phyloP scores from a whole-genome alignment of 495 filamentous ascomycete genomes.

The Podospora conica region DNA sequence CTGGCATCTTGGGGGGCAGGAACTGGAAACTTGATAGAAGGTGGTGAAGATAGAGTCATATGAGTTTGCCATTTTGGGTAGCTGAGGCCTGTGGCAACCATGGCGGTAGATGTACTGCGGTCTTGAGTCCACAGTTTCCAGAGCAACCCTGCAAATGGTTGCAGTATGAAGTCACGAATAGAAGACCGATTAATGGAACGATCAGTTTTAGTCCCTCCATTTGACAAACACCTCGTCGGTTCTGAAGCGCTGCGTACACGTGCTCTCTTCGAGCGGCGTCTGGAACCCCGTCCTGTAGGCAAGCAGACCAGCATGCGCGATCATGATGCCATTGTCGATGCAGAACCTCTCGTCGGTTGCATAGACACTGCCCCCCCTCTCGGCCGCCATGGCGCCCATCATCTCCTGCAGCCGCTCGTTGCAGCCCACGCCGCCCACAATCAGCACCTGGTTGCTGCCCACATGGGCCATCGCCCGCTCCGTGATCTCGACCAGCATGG shows the following conservation, averaged over 20 bases:
- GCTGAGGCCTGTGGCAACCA: neutral
- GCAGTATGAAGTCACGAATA: neutral
- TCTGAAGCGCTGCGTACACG: slow-evolving; percentile 89
- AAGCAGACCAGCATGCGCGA: slow-evolving; percentile 89
- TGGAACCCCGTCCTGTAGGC: slow-evolving; percentile 73
- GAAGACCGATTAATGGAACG: neutral
- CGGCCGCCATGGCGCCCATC: slow-evolving; percentile 95
- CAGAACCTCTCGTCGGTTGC: slow-evolving; percentile 96
- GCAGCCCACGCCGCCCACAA: slow-evolving; percentile 97
- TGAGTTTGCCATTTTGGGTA: neutral
- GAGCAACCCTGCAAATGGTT: neutral
- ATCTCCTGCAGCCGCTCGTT: slow-evolving; percentile 95
- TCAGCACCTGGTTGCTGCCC: slow-evolving; percentile 79
- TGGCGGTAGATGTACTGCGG: neutral
- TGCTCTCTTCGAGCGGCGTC: slow-evolving; percentile 72
- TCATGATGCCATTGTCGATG: slow-evolving; percentile 99
- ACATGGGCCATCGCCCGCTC: slow-evolving; percentile 98
- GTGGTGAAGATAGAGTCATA: slow-evolving; percentile 1
- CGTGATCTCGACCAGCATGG: slow-evolving; percentile 98
- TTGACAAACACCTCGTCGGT: slow-evolving; percentile 91
- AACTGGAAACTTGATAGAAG: neutral
- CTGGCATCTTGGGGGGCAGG: neutral
- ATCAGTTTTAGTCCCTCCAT: slow-evolving; percentile 67
- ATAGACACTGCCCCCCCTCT: slow-evolving; percentile 83
- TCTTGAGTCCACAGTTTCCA: neutral